Percentiles rank a stretch among this genome's conserved stretches.
Evolutionary conservation across 1,284 basidiomycete genomes (phyloP).

Genomic region (Gomphus bonarii): DNA sequence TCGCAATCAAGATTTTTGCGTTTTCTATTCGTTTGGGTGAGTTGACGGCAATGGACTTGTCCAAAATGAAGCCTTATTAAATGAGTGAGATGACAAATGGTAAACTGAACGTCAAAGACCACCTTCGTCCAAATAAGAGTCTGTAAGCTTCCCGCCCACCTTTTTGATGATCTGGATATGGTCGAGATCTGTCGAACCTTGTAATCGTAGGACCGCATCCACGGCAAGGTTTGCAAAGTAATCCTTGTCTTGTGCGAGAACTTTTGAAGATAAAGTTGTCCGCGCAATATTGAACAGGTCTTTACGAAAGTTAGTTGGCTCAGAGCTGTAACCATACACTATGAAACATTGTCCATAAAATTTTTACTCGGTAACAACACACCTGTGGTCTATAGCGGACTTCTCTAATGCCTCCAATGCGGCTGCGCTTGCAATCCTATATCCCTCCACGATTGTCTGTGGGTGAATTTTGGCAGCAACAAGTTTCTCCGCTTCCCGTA

Average conservation of each 20-base stretch:
- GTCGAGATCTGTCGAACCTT: conserved; percentile 94
- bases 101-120: conserved; percentile 14
- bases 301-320: conserved; percentile 69
- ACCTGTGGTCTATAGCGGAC: conserved; percentile 81
- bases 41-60: conserved; percentile 93
- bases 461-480: conserved; percentile 93
- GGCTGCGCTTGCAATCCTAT: conserved; percentile 82
- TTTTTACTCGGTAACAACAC: conserved; percentile 20
- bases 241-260: conserved; percentile 93
- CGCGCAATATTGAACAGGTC: conserved; percentile 95
- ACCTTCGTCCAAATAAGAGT: conserved; percentile 98
- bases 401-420: conserved; percentile 80
- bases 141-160: conserved; percentile 95
- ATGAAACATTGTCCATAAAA: background rate
- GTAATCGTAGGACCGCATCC: conserved; percentile 86
- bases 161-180: conserved; percentile 99
- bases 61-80: conserved; percentile 83
- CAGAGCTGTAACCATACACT: conserved; percentile 35
- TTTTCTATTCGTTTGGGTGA: conserved; percentile 93
- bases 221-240: conserved; percentile 99
- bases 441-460: conserved; percentile 99
- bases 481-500: conserved; percentile 94
- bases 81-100: conserved; percentile 4
- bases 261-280: conserved; percentile 95
- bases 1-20: conserved; percentile 94